phyloP scores from a whole-genome alignment of 345 rosid species.

The Eucalyptus pauciflora region DNA sequence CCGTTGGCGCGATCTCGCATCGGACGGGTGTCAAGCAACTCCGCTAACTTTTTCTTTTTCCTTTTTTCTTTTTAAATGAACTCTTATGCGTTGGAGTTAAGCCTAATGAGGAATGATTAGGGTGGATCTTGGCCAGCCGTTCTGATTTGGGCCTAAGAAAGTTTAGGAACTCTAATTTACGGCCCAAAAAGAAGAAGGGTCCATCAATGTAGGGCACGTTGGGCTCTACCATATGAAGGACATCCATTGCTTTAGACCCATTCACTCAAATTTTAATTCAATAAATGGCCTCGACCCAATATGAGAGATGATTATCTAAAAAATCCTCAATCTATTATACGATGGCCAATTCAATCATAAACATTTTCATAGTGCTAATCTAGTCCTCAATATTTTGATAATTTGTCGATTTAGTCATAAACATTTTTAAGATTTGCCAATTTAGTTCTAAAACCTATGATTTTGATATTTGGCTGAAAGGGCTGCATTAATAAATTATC shows the following conservation, averaged over 20 bases:
- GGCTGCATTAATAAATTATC: no score
- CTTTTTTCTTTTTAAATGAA: not conserved
- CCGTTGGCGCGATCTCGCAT: no score
- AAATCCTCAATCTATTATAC: fast-evolving
- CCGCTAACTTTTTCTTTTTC: not conserved
- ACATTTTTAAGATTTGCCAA: no score
- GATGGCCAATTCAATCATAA: fast-evolving
- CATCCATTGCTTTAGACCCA: not conserved
- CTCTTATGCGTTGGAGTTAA: not conserved
- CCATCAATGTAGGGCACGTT: not conserved
- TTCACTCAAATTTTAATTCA: not conserved
- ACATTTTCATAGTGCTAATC: fast-evolving
- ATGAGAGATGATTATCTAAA: not conserved
- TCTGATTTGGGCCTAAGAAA: not conserved
- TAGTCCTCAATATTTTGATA: fast-evolving
- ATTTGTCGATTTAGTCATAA: fast-evolving
- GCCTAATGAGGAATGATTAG: not conserved
- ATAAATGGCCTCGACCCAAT: not conserved
- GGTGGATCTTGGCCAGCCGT: not conserved
- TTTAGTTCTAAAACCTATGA: not conserved
- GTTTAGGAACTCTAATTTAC: not conserved
- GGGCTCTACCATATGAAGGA: not conserved
- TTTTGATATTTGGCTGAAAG: not conserved
- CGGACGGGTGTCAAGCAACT: no score
- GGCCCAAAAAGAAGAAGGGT: not conserved